These are phyloP conservation scores for Eucalyptus guilfoylei DNA, from an alignment of 345 rosid species.

Conservation along the genomic window DNA sequence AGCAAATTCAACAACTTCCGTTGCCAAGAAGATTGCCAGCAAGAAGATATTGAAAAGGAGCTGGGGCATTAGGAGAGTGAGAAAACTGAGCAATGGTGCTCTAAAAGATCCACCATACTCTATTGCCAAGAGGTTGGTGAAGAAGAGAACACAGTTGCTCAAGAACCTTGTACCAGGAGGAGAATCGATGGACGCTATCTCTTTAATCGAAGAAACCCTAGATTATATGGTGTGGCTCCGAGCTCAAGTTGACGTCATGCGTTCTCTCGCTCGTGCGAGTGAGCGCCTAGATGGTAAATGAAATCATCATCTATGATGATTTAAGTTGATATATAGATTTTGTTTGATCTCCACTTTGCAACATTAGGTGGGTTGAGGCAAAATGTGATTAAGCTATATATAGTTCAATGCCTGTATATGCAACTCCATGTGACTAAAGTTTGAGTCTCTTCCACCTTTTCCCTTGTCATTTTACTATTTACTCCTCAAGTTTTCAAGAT, in stretches of 20 bases:
- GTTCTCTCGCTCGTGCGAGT: conserved; percentile 21
- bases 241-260: conserved; percentile 80
- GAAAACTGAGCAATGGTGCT: conserved; percentile 1
- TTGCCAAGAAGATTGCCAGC: conserved; percentile 31
- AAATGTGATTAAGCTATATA: neutral
- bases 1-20: neutral
- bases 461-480: neutral
- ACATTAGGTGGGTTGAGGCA: neutral
- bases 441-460: neutral
- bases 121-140: conserved; percentile 27
- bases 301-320: neutral
- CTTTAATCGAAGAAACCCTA: conserved; percentile 72
- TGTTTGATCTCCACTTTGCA: neutral
- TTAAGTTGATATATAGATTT: neutral
- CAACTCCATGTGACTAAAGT: neutral
- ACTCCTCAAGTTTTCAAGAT: neutral
- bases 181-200: conserved; percentile 35
- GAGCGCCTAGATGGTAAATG: neutral
- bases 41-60: conserved; percentile 54
- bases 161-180: conserved; percentile 77
- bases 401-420: neutral
- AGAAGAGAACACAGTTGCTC: conserved; percentile 44
- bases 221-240: conserved; percentile 65
- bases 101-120: neutral
- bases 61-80: conserved; percentile 1